Evolutionary conservation across 1,139 yeast species (phyloP), one percentile per base, ranked within the genome.

Genomic region (Hansenula anomala): DNA sequence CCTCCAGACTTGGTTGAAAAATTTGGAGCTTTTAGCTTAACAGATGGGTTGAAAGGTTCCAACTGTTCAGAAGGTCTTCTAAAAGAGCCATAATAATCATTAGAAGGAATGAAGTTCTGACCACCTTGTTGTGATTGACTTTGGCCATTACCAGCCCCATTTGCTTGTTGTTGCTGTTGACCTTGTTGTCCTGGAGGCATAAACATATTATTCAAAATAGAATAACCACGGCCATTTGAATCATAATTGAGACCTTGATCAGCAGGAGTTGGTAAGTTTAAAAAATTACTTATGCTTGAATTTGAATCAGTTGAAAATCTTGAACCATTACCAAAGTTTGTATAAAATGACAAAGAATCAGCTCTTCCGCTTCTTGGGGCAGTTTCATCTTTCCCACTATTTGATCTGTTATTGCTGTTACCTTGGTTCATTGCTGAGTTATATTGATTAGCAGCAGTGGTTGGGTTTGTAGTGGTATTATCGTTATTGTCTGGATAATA

Each of bases 41-140:
- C 36, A 1, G 54, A 53, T 3, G 70, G 62, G 37, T 64, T 56
- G 44, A 68, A 70, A 3, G 73, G 70, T 37, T 69, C 74, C 33
- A 68, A 41, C 36, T 67, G 73, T 46, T 69, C 74, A 36, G 72
- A 65, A 16, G 67, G 70, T 36, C 73, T 55, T 42, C 73, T 56
- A 17, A 44, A 35, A 27, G 47, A 49, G 4, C 42, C 39, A 14
- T 39, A 51, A 33, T 40, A 52, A 15, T 47, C 54, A 15, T 35
- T 40, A 5, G 47, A 23, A 23, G 54, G 46, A 2, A 47, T 13
- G 31, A 42, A 43, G 15, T 41, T 40, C 9, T 20, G 22, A 10
- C 30, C 25, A 18, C 24, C 29, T 13, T 31, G 33, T 20, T 20
- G 22, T 20, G 22, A 20, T 17, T 14, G 29, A 13, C 25, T 17